Conservation (phyloP, 2,329 filamentous ascomycete species). For the Blastomyces silverae region DNA sequence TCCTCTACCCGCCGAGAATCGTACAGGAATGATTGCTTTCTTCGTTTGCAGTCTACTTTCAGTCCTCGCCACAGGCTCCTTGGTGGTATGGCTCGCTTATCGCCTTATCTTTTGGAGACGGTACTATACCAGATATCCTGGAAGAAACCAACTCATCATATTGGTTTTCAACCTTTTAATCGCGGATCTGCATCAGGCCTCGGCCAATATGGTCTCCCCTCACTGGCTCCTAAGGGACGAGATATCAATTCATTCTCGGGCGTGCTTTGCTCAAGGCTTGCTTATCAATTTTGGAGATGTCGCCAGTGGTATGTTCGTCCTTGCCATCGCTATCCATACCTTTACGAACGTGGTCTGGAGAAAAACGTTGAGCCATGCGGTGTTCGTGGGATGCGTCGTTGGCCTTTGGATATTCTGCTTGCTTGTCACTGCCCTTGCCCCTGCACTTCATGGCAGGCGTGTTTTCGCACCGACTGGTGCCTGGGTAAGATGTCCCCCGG, state of each 20-base stretch:
- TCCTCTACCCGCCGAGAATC: constrained; percentile 1
- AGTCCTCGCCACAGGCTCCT: constrained; percentile 38
- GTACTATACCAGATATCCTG: constrained; percentile 44
- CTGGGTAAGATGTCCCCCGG: neutral
- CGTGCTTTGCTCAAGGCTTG: constrained; percentile 47
- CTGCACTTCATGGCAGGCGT: neutral
- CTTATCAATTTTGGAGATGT: constrained; percentile 49
- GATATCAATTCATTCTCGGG: constrained; percentile 40
- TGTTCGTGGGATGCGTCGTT: constrained; percentile 42
- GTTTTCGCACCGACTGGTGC: neutral
- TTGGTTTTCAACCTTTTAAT: constrained; percentile 49
- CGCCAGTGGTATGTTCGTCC: constrained; percentile 46
- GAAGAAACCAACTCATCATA: constrained; percentile 50
- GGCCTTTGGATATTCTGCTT: constrained; percentile 42
- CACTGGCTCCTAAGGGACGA: constrained; percentile 42
- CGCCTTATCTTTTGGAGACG: constrained; percentile 46
- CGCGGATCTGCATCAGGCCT: constrained; percentile 46
- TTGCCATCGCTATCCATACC: constrained; percentile 49
- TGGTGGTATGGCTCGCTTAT: constrained; percentile 46
- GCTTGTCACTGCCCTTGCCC: constrained; percentile 33
- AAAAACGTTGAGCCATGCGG: constrained; percentile 40
- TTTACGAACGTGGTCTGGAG: constrained; percentile 45
- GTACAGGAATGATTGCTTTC: constrained; percentile 41
- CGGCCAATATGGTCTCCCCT: constrained; percentile 45
- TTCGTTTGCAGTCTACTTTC: constrained; percentile 44